These are phyloP conservation scores for Talaromyces sp. DNA, from an alignment of 2,329 filamentous ascomycete genomes.

Conservation along the genomic window DNA sequence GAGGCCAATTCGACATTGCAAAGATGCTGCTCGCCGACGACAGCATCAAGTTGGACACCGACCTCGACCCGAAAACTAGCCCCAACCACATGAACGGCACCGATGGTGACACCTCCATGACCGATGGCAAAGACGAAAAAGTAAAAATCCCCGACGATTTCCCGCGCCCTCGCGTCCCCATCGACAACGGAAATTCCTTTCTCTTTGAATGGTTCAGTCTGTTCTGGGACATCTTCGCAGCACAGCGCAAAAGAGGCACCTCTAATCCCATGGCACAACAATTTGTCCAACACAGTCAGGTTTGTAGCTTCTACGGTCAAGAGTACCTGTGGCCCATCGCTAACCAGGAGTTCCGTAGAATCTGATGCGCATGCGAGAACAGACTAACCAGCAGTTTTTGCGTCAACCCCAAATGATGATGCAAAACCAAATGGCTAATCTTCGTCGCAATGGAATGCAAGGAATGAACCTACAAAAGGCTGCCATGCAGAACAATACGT, in stretches of 20 bases:
- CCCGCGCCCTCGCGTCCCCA: constrained; percentile 58
- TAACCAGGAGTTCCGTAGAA: constrained; percentile 46
- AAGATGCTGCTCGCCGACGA: constrained; percentile 66
- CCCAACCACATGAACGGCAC: constrained; percentile 68
- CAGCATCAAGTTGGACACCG: constrained; percentile 53
- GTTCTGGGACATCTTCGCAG: constrained; percentile 93
- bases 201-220: constrained; percentile 97
- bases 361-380: constrained; percentile 65
- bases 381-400: constrained; percentile 71
- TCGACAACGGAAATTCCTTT: constrained; percentile 69
- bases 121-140: constrained; percentile 74
- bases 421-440: constrained; percentile 54
- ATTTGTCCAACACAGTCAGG: constrained; percentile 80
- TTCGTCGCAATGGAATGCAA: constrained; percentile 48
- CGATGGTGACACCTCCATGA: constrained; percentile 72
- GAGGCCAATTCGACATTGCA: constrained; percentile 79
- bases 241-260: constrained; percentile 66
- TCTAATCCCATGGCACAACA: constrained; percentile 60
- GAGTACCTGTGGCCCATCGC: neutral
- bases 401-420: constrained; percentile 61
- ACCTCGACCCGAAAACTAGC: constrained; percentile 59
- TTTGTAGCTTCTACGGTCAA: constrained; percentile 33
- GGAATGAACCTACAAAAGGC: constrained; percentile 58
- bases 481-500: constrained; percentile 68
- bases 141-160: constrained; percentile 74